These are phyloP conservation scores for Danielia reshetovae DNA, from an alignment of 805 yeast species.

Conservation along the genomic window DNA sequence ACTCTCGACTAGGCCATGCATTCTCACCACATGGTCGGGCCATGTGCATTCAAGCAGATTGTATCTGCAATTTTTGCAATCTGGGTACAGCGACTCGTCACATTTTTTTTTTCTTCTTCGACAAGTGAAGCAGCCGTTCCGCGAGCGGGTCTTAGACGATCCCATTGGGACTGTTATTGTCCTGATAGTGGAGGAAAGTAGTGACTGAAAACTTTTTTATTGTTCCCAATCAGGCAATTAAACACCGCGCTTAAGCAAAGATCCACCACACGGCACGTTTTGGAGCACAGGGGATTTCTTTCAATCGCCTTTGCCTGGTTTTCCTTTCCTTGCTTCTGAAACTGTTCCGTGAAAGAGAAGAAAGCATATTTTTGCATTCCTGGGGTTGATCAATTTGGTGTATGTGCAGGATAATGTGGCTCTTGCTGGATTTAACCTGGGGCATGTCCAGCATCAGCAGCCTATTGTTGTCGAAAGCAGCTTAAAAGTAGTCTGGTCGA, in stretches of 20 bases:
- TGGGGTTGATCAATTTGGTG: too few species aligned
- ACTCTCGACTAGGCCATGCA: background rate
- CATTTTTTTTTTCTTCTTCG: constrained; percentile 63
- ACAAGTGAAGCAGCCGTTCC: constrained; percentile 42
- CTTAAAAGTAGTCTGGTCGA: too few species aligned
- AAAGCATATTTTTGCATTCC: too few species aligned
- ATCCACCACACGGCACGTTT: too few species aligned
- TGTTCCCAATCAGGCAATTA: constrained; percentile 11
- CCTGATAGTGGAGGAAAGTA: background rate
- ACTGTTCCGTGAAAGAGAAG: too few species aligned
- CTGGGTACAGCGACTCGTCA: constrained; percentile 35
- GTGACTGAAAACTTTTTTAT: background rate
- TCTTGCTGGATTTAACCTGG: too few species aligned
- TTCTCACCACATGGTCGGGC: constrained; percentile 11
- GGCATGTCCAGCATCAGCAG: too few species aligned
- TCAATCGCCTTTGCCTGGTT: too few species aligned
- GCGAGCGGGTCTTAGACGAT: constrained; percentile 6
- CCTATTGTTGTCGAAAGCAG: too few species aligned
- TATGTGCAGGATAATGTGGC: too few species aligned
- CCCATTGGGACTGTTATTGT: background rate
- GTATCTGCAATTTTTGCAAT: constrained; percentile 12
- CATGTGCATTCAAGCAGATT: constrained; percentile 12
- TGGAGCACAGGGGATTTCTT: too few species aligned
- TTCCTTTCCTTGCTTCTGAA: too few species aligned
- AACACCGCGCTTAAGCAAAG: constrained; percentile 17